These are phyloP conservation scores for Fistulifera solaris DNA, from an alignment of 108 stramenopile genomes.

Conservation along the genomic window DNA sequence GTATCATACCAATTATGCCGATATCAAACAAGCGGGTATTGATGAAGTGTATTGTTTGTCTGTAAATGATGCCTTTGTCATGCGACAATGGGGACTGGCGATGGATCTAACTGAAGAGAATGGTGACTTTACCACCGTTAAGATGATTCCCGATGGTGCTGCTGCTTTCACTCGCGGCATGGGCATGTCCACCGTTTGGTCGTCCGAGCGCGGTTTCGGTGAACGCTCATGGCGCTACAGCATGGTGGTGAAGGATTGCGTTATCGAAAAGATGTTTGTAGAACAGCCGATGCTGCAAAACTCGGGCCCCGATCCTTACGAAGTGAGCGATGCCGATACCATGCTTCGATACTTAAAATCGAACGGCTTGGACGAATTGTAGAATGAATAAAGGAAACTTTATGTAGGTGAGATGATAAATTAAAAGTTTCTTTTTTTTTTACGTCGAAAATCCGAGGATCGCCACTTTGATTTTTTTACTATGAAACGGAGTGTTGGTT, in stretches of 20 bases:
- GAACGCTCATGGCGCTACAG: constrained; percentile 42
- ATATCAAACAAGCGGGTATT: constrained; percentile 26
- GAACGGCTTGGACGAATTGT: no score
- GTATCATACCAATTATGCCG: constrained; percentile 31
- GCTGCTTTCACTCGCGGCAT: constrained; percentile 42
- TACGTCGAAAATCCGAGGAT: no score
- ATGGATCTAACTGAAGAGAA: constrained; percentile 34
- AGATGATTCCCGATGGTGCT: constrained; percentile 50
- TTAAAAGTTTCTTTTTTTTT: no score
- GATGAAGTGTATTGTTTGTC: constrained; percentile 50
- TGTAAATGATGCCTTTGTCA: constrained; percentile 59
- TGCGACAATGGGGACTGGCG: constrained; percentile 37
- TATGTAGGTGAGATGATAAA: no score
- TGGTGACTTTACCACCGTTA: constrained; percentile 37
- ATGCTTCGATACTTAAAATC: constrained; percentile 36
- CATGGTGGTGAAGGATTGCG: constrained; percentile 39
- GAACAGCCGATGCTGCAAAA: constrained; percentile 25
- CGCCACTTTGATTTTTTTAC: no score
- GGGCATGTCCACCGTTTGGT: constrained; percentile 43
- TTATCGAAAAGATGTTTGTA: constrained; percentile 35
- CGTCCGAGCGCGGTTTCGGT: constrained; percentile 33
- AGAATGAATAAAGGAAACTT: no score
- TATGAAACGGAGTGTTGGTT: no score
- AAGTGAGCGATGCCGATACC: constrained; percentile 41
- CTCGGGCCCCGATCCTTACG: constrained; percentile 41